A percentile compares a stretch with the other conserved stretches of the same genome.
phyloP scores from a whole-genome alignment of 129 eudicot genomes.

The Flaveria sonorensis region DNA sequence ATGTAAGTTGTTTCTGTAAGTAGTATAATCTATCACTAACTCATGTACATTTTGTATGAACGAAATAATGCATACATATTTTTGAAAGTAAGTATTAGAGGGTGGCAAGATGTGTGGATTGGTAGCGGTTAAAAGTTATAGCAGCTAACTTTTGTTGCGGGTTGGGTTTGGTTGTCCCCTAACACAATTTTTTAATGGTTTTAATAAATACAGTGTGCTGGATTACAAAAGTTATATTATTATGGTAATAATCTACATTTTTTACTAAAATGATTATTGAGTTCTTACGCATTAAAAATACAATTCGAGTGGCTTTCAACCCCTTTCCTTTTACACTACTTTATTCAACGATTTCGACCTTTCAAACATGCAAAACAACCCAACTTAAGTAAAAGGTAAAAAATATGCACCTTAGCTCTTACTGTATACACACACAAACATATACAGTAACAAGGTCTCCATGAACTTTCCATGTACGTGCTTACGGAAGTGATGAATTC shows the following conservation, averaged over 20 bases:
- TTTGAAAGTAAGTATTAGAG: background rate
- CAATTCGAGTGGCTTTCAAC: background rate
- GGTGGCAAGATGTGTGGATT: background rate
- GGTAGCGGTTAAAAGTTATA: background rate
- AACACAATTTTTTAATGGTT: background rate
- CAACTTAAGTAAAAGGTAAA: background rate
- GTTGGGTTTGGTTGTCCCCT: background rate
- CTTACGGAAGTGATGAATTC: background rate
- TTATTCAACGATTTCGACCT: background rate
- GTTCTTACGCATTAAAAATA: background rate
- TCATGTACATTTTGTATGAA: background rate
- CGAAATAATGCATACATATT: background rate
- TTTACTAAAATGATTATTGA: background rate
- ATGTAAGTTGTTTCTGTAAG: slow-evolving; percentile 42
- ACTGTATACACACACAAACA: background rate
- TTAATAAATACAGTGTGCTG: background rate
- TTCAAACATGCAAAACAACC: background rate
- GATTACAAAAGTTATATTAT: background rate
- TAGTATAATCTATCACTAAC: background rate
- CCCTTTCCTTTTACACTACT: background rate
- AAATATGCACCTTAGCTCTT: background rate
- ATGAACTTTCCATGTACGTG: background rate
- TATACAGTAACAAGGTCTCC: background rate
- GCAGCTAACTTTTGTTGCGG: background rate
- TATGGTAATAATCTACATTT: background rate